phyloP scores from a whole-genome alignment of 2,329 filamentous ascomycete species.

The Lithohypha guttulata region DNA sequence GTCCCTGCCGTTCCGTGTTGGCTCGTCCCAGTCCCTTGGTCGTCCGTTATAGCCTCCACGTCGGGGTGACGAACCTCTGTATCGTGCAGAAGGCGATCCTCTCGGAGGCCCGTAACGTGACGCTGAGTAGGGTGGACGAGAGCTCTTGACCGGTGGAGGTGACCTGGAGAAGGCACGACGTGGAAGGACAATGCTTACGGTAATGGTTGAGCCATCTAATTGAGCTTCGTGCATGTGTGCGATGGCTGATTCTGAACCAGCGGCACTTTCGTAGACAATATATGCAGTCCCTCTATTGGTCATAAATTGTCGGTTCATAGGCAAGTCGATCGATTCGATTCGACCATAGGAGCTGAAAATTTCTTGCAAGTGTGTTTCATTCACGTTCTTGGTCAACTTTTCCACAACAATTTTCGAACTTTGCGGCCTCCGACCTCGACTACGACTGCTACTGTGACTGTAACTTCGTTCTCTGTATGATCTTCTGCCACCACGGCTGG shows the following conservation, averaged over 20 bases:
- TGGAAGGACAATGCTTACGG: conserved; percentile 80
- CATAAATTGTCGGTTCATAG: conserved; percentile 74
- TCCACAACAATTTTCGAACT: conserved; percentile 77
- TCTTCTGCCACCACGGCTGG: conserved; percentile 29
- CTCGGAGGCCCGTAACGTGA: conserved; percentile 24
- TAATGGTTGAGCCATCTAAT: conserved; percentile 69
- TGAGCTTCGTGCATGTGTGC: conserved; percentile 98
- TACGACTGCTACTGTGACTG: conserved; percentile 27
- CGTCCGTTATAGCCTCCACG: conserved; percentile 29
- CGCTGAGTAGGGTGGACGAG: conserved; percentile 38
- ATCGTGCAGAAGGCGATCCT: conserved; percentile 21
- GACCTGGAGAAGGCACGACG: conserved; percentile 70
- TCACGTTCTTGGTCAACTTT: conserved; percentile 90
- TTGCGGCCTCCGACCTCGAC: conserved; percentile 20
- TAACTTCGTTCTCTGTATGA: conserved; percentile 30
- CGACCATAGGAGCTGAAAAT: conserved; percentile 84
- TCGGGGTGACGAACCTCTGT: conserved; percentile 28
- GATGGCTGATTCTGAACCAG: conserved; percentile 77
- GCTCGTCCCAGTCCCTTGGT: conserved; percentile 15
- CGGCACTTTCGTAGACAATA: conserved; percentile 67
- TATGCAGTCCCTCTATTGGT: conserved; percentile 91
- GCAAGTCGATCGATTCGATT: conserved; percentile 79
- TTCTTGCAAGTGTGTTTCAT: conserved; percentile 74
- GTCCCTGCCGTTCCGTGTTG: conserved; percentile 38
- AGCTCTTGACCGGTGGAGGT: conserved; percentile 59